phyloP scores from a whole-genome alignment of 208 protist genomes.

The Acanthamoeba royreba region DNA sequence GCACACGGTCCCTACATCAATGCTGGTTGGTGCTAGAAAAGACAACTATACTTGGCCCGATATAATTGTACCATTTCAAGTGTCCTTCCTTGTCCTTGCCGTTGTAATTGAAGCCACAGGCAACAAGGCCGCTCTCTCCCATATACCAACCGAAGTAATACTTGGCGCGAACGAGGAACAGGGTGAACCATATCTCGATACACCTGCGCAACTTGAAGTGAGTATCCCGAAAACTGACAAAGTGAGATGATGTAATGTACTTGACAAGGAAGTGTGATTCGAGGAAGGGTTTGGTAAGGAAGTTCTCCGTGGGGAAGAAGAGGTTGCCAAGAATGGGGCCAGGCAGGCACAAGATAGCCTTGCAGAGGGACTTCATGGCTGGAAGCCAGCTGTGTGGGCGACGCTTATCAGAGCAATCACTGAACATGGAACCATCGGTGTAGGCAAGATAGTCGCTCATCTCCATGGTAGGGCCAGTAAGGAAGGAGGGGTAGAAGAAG shows the following conservation, averaged over 20 bases:
- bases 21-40: not conserved
- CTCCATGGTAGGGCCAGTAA: slow-evolving; percentile 72
- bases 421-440: not conserved
- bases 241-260: not conserved
- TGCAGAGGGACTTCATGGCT: not conserved
- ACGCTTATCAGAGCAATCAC: not conserved
- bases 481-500: slow-evolving; percentile 67
- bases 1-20: slow-evolving; percentile 31
- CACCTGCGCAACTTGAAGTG: not conserved
- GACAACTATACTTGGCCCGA: not conserved
- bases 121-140: slow-evolving; percentile 15
- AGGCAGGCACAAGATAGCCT: not conserved
- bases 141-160: slow-evolving; percentile 66
- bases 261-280: not conserved
- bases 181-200: not conserved
- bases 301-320: not conserved
- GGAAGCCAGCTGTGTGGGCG: not conserved
- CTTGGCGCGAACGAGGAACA: slow-evolving; percentile 53
- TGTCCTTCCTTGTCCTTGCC: slow-evolving; percentile 37
- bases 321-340: not conserved
- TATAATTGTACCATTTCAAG: not conserved
- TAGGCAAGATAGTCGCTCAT: slow-evolving; percentile 67
- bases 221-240: not conserved
- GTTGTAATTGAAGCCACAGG: slow-evolving; percentile 62
- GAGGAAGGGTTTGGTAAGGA: not conserved